Conservation (phyloP, 2,329 filamentous ascomycete species). For the Penicillium sp. region DNA sequence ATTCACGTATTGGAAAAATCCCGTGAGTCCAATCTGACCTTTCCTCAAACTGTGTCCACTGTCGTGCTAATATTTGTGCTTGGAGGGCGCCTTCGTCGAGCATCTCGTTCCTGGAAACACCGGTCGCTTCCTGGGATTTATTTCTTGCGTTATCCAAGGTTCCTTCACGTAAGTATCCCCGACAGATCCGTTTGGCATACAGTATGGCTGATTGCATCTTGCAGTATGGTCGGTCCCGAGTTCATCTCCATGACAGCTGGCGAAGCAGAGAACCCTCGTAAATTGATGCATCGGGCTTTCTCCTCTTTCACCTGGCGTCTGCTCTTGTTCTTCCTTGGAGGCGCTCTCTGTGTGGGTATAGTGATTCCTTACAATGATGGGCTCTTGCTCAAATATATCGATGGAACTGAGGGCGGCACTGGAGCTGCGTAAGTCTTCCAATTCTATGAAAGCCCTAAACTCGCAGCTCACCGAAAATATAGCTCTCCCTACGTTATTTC, state of each 20-base stretch:
- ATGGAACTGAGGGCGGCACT: conserved; percentile 40
- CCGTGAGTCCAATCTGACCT: conserved; percentile 28
- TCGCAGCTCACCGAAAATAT: not conserved
- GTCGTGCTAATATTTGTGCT: conserved; percentile 1
- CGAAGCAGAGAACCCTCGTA: conserved; percentile 67
- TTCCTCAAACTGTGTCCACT: not conserved
- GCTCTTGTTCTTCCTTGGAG: conserved; percentile 70
- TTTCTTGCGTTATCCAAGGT: conserved; percentile 71
- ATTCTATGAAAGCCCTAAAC: not conserved
- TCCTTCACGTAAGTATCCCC: conserved; percentile 53
- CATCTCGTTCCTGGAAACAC: conserved; percentile 62
- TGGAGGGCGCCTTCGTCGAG: conserved; percentile 61
- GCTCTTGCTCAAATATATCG: conserved; percentile 59
- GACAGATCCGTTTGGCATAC: not conserved
- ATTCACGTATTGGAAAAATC: conserved; percentile 64
- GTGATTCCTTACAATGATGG: conserved; percentile 67
- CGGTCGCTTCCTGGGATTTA: conserved; percentile 54
- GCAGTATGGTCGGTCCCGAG: conserved; percentile 60
- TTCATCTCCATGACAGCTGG: conserved; percentile 63
- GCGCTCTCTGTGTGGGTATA: conserved; percentile 68
- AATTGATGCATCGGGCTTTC: conserved; percentile 68
- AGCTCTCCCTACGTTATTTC: conserved; percentile 61
- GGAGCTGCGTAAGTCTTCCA: conserved; percentile 54
- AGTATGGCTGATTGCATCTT: conserved; percentile 10
- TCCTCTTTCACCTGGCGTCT: conserved; percentile 76